Percentiles rank a stretch among this genome's conserved stretches.
Conservation (phyloP, 768 basidiomycete species). For the Trametes villosa region DNA sequence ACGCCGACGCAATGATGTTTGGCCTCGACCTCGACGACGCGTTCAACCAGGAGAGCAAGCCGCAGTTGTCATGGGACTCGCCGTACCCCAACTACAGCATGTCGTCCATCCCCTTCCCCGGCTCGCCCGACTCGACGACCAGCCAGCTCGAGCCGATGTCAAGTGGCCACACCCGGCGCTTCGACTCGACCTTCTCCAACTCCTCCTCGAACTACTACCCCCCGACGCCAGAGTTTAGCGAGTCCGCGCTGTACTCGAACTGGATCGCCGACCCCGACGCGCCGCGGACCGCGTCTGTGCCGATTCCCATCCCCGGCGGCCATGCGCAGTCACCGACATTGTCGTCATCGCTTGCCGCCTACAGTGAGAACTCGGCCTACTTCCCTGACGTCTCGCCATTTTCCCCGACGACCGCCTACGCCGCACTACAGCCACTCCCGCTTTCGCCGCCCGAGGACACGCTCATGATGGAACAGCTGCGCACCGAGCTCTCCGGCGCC, state of each 20-base stretch:
- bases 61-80: slow-evolving; percentile 43
- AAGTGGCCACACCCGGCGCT: slow-evolving; percentile 35
- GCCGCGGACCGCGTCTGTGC: slow-evolving; percentile 51
- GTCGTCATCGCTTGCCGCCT: slow-evolving; percentile 54
- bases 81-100: slow-evolving; percentile 44
- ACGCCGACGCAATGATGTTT: slow-evolving; percentile 60
- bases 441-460: slow-evolving; percentile 51
- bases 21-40: slow-evolving; percentile 62
- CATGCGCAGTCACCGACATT: slow-evolving; percentile 28
- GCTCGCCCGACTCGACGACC: slow-evolving; percentile 45
- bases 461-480: slow-evolving; percentile 28
- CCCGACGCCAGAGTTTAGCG: slow-evolving; percentile 45
- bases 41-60: slow-evolving; percentile 32
- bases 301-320: slow-evolving; percentile 60
- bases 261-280: slow-evolving; percentile 70
- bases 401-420: slow-evolving; percentile 61
- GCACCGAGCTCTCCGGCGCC: slow-evolving; percentile 38
- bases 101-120: slow-evolving; percentile 45
- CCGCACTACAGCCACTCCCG: slow-evolving; percentile 61
- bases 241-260: slow-evolving; percentile 48
- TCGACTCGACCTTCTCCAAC: slow-evolving; percentile 29
- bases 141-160: slow-evolving; percentile 47
- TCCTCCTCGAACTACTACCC: slow-evolving; percentile 40
- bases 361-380: slow-evolving; percentile 44
- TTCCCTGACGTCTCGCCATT: slow-evolving; percentile 56